These are phyloP conservation scores for Eucalyptus fibrosa DNA, from an alignment of 345 rosid genomes.

Conservation along the genomic window DNA sequence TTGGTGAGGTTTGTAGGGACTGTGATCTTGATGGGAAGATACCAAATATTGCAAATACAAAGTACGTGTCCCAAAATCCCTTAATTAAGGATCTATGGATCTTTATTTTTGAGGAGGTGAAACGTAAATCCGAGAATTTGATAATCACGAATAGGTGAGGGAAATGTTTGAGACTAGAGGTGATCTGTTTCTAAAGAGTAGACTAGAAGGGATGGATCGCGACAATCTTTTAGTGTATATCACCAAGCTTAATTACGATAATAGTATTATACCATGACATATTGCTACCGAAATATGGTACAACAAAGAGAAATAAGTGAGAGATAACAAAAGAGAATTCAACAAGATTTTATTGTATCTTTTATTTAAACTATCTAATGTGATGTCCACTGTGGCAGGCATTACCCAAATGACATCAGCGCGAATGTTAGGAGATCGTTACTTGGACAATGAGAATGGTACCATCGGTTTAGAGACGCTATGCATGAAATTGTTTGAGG, in stretches of 20 bases:
- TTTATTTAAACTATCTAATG: neutral
- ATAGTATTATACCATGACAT: neutral
- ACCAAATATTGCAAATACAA: neutral
- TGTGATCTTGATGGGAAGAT: too few relatives aligned
- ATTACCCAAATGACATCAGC: neutral
- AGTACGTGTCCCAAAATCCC: neutral
- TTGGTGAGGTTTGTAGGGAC: too few relatives aligned
- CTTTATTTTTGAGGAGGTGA: neutral
- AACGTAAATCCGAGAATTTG: too few relatives aligned
- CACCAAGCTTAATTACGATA: neutral
- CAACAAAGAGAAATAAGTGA: neutral
- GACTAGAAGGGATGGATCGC: too few relatives aligned
- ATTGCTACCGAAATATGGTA: neutral
- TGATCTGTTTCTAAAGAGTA: neutral
- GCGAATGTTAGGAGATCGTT: fast-evolving
- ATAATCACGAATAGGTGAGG: neutral
- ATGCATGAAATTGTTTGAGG: neutral
- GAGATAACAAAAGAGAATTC: neutral
- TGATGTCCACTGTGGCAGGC: neutral
- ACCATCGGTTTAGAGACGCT: neutral
- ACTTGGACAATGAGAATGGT: too few relatives aligned
- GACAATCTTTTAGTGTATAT: too few relatives aligned
- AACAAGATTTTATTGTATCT: too few relatives aligned
- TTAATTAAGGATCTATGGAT: neutral
- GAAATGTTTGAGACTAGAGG: neutral